phyloP scores from a whole-genome alignment of 371 early-diverging fungal species.

The Mycotypha africana region DNA sequence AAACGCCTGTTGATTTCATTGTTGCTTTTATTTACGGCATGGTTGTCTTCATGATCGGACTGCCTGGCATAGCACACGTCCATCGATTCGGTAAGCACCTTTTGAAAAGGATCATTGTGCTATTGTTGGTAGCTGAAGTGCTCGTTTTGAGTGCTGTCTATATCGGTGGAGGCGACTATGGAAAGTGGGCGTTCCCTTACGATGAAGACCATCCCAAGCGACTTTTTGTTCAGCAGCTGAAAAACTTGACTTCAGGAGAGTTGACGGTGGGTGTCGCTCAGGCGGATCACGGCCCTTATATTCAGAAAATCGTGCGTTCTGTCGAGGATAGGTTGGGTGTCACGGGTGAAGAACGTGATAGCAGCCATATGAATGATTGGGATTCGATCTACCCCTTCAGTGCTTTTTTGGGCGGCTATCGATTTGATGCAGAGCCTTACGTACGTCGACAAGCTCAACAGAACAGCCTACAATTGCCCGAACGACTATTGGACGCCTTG shows the following conservation, averaged over 20 bases:
- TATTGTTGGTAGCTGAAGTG: constrained; percentile 29
- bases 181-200: constrained; percentile 48
- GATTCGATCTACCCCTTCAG: constrained; percentile 65
- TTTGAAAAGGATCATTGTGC: constrained; percentile 31
- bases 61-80: constrained; percentile 50
- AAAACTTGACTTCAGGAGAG: constrained; percentile 60
- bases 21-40: constrained; percentile 58
- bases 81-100: constrained; percentile 48
- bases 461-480: constrained; percentile 3
- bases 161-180: constrained; percentile 22
- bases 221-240: constrained; percentile 57
- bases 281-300: constrained; percentile 60
- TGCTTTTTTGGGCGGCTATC: constrained; percentile 61
- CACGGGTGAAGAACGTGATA: constrained; percentile 26
- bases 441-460: constrained; percentile 26
- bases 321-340: constrained; percentile 38
- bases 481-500: constrained; percentile 16
- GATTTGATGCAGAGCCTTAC: constrained; percentile 51
- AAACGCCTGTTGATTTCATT: constrained; percentile 65
- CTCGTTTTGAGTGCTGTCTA: constrained; percentile 38
- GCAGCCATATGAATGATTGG: constrained; percentile 51
- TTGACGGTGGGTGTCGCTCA: constrained; percentile 53
- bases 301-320: constrained; percentile 36
- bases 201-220: constrained; percentile 66
- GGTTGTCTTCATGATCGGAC: constrained; percentile 40